Evolutionary conservation across 208 protist genomes (phyloP), one percentile per base, ranked within the genome.

Genomic region (Acanthamoeba pearcei): DNA sequence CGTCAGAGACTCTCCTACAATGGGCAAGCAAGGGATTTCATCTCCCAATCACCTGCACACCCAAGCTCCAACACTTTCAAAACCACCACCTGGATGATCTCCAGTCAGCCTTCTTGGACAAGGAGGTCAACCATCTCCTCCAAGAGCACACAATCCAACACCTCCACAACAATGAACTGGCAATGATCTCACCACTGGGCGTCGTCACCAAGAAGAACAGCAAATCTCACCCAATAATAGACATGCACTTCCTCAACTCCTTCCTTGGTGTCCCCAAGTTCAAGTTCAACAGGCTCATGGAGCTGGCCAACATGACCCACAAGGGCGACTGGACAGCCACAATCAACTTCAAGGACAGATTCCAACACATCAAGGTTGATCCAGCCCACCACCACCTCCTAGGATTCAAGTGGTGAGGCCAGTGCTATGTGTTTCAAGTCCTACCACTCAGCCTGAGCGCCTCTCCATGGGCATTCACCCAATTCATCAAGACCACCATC

Each of bases 321-420:
- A 2, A 17, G 13, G 35, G 68, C 9, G 68, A 76, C 12, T 76
- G 29, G 68, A 10, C 19, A 19, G 68, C 38, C 3, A 76, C 68
- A 32, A 85, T 85, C n/a, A 24, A 85, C 13, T 85, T 85, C 32
- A 60, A 85, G 46, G 46, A 85, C 27, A 35, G 76, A 1, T 85
- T 85, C 22, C n/a, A 60, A 35, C 76, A 85, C 29, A 19, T 76
- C 1, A 9, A 85, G 12, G 22, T 85, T 1, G 2, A 85, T 24
- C 76, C 42, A 2, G 1, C 72, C 35, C 38, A 82, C 72, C 72
- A 82, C 0, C 72, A 82, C 38, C 38, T 82, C 35, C 72, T 82
- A 1, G 32, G 8, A 0, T 51, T 82, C 35, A 53, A 82, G 38
- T 82, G 38, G 42, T 9, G 42, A 82, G 35, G 72, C 15, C 32